These are phyloP conservation scores for Chaetoscypha palmicola DNA, from an alignment of 2,329 filamentous ascomycete genomes.

Conservation along the genomic window DNA sequence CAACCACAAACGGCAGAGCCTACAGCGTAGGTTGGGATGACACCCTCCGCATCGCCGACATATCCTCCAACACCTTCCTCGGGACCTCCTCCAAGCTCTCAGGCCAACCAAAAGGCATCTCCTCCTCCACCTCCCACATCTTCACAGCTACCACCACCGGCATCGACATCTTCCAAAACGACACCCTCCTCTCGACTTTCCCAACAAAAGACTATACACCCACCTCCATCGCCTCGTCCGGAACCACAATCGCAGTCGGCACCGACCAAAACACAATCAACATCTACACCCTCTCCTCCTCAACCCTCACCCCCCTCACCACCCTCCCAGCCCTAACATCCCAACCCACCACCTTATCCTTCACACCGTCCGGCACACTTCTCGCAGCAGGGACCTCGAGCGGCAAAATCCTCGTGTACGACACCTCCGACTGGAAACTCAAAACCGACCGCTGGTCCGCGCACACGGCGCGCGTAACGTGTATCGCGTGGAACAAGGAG, in stretches of 20 bases:
- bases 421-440: constrained; percentile 56
- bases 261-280: constrained; percentile 66
- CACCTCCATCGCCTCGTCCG: constrained; percentile 64
- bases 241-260: constrained; percentile 66
- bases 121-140: constrained; percentile 43
- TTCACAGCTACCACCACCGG: constrained; percentile 47
- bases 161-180: constrained; percentile 53
- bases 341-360: constrained; percentile 71
- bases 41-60: constrained; percentile 71
- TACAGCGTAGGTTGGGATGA: constrained; percentile 95
- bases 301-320: constrained; percentile 41
- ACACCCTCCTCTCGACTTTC: constrained; percentile 52
- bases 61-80: constrained; percentile 66
- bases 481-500: constrained; percentile 68
- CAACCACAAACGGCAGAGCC: constrained; percentile 54
- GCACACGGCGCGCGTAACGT: constrained; percentile 61
- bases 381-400: constrained; percentile 77
- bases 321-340: constrained; percentile 60
- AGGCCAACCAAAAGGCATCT: constrained; percentile 74
- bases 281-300: constrained; percentile 59
- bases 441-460: constrained; percentile 75
- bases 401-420: constrained; percentile 84
- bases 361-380: constrained; percentile 69
- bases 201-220: constrained; percentile 57
- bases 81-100: constrained; percentile 60